Conservation (phyloP, 768 basidiomycete genomes). For the Trametes coccinea region DNA sequence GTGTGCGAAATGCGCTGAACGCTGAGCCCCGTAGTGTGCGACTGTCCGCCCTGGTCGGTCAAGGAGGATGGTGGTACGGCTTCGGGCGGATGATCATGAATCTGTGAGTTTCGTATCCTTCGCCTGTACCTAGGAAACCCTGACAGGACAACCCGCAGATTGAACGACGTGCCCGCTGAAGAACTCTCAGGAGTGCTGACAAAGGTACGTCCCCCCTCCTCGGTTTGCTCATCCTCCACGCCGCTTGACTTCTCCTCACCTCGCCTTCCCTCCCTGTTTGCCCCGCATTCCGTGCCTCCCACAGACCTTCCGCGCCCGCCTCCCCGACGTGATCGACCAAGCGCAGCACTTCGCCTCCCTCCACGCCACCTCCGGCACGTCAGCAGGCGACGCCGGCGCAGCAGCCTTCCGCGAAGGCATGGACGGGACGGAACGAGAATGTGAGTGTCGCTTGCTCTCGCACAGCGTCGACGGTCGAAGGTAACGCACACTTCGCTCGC, state of each 20-base stretch:
- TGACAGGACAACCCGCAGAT: constrained; percentile 42
- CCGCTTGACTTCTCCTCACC: not conserved
- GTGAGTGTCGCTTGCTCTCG: constrained; percentile 48
- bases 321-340: constrained; percentile 81
- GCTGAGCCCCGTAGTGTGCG: constrained; percentile 87
- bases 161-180: constrained; percentile 72
- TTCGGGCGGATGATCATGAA: constrained; percentile 86
- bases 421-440: constrained; percentile 88
- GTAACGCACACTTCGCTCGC: constrained; percentile 5
- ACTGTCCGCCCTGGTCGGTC: constrained; percentile 80
- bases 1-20: constrained; percentile 83
- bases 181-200: constrained; percentile 73
- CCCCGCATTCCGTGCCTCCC: constrained; percentile 9
- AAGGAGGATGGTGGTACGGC: constrained; percentile 89
- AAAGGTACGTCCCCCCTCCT: constrained; percentile 43
- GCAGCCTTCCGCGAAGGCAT: constrained; percentile 88
- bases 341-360: constrained; percentile 78
- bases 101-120: constrained; percentile 50
- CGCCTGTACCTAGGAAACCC: not conserved
- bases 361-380: constrained; percentile 38
- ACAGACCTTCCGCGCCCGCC: constrained; percentile 75
- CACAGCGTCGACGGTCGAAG: not conserved
- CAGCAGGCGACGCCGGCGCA: constrained; percentile 55
- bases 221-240: too few relatives aligned
- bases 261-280: not conserved